These are phyloP conservation scores for Pseudozyma tsukubaensis DNA, from an alignment of 1,284 basidiomycete genomes.

Conservation along the genomic window DNA sequence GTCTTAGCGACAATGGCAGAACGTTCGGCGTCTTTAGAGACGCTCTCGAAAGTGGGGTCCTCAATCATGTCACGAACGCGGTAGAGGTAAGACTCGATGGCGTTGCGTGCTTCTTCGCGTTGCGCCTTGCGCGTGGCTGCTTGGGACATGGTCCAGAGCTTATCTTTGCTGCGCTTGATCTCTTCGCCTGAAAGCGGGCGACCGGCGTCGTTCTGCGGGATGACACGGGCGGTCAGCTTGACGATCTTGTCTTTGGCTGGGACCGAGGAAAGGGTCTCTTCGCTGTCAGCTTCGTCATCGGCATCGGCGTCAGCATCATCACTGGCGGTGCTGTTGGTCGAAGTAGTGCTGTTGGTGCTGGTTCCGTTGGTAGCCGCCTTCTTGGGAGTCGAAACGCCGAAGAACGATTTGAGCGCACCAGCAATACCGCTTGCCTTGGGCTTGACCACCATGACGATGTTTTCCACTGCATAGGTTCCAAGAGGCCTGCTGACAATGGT, in stretches of 20 bases:
- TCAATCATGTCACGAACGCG: constrained; percentile 84
- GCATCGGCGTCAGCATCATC: constrained; percentile 11
- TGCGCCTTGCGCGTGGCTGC: constrained; percentile 82
- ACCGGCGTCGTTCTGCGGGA: constrained; percentile 37
- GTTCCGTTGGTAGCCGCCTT: constrained; percentile 29
- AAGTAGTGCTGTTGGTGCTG: constrained; percentile 29
- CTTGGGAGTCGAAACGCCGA: constrained; percentile 51
- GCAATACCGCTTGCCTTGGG: constrained; percentile 61
- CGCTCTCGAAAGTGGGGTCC: constrained; percentile 76
- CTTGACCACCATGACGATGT: constrained; percentile 57
- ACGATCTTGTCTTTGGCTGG: constrained; percentile 49
- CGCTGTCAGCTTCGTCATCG: constrained; percentile 14
- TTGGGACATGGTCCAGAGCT: constrained; percentile 73
- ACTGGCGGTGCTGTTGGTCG: constrained; percentile 15
- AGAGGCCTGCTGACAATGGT: constrained; percentile 57
- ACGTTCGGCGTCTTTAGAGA: constrained; percentile 82
- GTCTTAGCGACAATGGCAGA: constrained; percentile 76
- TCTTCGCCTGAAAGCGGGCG: constrained; percentile 57
- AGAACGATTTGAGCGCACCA: constrained; percentile 61
- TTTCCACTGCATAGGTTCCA: constrained; percentile 57
- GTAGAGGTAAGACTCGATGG: constrained; percentile 92
- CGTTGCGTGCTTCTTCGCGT: constrained; percentile 90
- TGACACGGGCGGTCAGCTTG: constrained; percentile 46
- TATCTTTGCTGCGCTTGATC: constrained; percentile 59
- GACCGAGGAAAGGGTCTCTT: constrained; percentile 32